Base-by-base conservation (phyloP, 352 stramenopile species). In the Phytophthora pistaciae region DNA sequence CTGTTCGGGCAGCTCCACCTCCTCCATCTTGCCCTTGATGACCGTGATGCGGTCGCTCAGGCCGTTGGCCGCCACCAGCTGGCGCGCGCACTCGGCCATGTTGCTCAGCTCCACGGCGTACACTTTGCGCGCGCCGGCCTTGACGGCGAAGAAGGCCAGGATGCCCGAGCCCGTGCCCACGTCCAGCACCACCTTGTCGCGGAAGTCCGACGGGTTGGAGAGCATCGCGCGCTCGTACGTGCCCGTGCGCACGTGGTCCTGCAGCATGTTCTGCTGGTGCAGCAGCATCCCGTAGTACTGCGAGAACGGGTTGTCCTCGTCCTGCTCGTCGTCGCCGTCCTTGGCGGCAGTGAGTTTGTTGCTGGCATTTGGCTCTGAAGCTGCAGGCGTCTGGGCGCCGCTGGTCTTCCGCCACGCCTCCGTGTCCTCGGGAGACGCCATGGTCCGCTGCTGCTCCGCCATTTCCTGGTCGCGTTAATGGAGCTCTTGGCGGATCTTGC, bases 241-340 rank as follows among this genome's bases (percentile, higher is more conserved):
- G 56, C 97, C 97, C 78, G 99, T 99, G 40, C 98, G 95, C 63
- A 99, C 96, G 72, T 98, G 93, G 82, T 99, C 98, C 66, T 99
- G 98, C 18, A 99, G 90, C 98, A 99, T 99, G 81, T 99, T 99
- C 75, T 99, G 99, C 76, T 99, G 98, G 82, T 99, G 98, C 60
- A 96, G 71, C n/a, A 98, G 87, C 91, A 97, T 95, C 16, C 93
- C 93, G 72, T 98, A 98, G 77, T 97, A 98, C 78, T 97, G 87
- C 50, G 94, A 98, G 76, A 98, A 98, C 53, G 94, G 94, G 78
- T 98, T 97, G 60, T 92, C 79, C 18, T 93, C 86, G 2, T 93
- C 84, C 23, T 82, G 70, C 2, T 83, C 72, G 10, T 83, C 72
- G 10, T 63, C 36, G 10, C 9, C 20, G 38, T 23, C 18, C 25